Conservation (phyloP, 257 asterid genomes). For the Asclepias syriaca region DNA sequence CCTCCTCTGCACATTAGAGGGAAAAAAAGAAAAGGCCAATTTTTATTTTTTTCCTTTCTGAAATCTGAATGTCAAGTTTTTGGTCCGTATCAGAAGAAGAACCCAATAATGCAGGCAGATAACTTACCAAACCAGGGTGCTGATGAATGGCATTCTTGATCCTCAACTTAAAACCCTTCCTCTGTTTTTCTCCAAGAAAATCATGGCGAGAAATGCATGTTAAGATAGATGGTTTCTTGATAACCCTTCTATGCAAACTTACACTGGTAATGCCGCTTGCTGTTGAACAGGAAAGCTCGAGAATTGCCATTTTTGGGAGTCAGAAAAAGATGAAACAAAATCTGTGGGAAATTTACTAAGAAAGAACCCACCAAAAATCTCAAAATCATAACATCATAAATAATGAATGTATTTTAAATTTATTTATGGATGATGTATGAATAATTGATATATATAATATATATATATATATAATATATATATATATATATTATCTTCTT, state of each 20-base stretch:
- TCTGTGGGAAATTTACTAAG: not conserved
- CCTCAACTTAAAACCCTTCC: constrained; percentile 15
- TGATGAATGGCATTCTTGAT: constrained; percentile 15
- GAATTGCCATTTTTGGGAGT: constrained; percentile 16
- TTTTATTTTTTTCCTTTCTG: not conserved
- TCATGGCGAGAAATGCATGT: constrained; percentile 8
- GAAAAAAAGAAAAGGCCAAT: not conserved
- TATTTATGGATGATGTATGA: no score
- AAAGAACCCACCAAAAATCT: no score
- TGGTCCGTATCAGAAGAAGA: constrained; percentile 26
- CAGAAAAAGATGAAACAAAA: not conserved
- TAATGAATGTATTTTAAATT: no score
- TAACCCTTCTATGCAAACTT: constrained; percentile 12
- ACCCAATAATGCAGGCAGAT: constrained; percentile 12
- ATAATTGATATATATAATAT: no score
- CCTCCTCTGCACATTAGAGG: constrained; percentile 18
- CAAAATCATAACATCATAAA: no score
- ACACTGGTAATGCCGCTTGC: constrained; percentile 7
- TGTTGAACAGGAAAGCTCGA: constrained; percentile 19
- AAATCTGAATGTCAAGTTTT: constrained; percentile 9
- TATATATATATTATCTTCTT: no score
- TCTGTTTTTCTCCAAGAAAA: constrained; percentile 4
- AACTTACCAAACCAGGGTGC: constrained; percentile 13
- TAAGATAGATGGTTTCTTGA: not conserved
- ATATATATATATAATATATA: no score